Evolutionary conservation across 2,329 filamentous ascomycete genomes (phyloP), one percentile per base, ranked within the genome.

Genomic region (Exophiala aquamarina): DNA sequence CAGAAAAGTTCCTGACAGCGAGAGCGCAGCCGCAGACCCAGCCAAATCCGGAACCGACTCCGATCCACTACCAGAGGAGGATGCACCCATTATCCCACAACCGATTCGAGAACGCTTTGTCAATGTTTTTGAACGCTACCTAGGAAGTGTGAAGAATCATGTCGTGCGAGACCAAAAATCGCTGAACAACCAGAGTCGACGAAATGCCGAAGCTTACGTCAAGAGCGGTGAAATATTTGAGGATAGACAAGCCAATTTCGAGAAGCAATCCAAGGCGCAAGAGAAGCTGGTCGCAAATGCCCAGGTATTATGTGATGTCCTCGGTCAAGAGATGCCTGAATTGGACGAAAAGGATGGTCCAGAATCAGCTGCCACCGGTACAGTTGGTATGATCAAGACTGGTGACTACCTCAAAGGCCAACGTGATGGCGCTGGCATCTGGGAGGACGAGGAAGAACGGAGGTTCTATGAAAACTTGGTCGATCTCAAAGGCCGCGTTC

Each of bases 191-290:
- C 93, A 98, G 70, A 89, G 88, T 44, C 88, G 90, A 54, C 90
- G 92, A 59, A 98, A 98, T 69, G 92, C 93, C 1, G 93, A 98
- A 68, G 93, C 92, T 4, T 98, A 98, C 61, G 92, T 98, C 60
- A 96, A 96, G 63, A 97, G 93, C 29, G 93, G 93, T 2, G 93
- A 98, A 64, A 92, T 98, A 4, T 97, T 98, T 56, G 93, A 98
- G 65, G 93, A 98, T 63, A 86, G 93, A 41, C 93, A 98, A 65
- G 82, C 90, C 44, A 97, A 91, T 63, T 95, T 94, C 58, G 94
- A 98, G 66, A 96, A 91, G 67, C 87, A 93, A 59, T 76, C 91
- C 47, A 98, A 97, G 68, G 79, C 86, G 1, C 89, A 97, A 63
- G 93, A 98, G 65, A 90, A 91, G 56, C 78, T 98, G 3, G 77